Evolutionary conservation across 1,139 yeast genomes (phyloP).

Genomic region (Blastobotrys apis): DNA sequence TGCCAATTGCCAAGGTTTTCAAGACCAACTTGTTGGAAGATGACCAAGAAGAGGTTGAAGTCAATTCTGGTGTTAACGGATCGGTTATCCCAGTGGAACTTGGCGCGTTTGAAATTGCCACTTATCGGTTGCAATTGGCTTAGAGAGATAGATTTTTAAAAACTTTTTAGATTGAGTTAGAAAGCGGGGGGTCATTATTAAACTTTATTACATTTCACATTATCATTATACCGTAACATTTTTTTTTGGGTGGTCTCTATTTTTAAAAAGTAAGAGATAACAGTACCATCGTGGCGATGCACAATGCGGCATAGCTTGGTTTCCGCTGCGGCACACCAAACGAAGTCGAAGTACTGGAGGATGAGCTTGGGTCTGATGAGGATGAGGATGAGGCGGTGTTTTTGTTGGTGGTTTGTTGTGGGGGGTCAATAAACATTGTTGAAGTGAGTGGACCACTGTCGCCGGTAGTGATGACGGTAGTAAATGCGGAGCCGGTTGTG

Average conservation of each 20-base stretch:
- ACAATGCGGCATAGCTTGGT: not conserved
- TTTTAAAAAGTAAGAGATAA: not conserved
- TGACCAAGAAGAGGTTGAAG: constrained; percentile 42
- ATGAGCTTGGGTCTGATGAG: not conserved
- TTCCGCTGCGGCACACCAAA: no score
- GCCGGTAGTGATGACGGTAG: not conserved
- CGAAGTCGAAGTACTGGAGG: not conserved
- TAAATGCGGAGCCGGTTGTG: not conserved
- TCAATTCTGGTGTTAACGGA: constrained; percentile 28
- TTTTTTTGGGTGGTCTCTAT: not conserved
- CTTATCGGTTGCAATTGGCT: constrained; percentile 32
- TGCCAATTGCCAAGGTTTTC: constrained; percentile 43
- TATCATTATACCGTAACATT: not conserved
- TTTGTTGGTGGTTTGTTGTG: not conserved
- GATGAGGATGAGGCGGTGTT: not conserved
- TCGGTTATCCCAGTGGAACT: constrained; percentile 43
- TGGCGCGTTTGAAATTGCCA: constrained; percentile 76
- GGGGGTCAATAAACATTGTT: constrained; percentile 1
- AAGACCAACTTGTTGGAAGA: constrained; percentile 72
- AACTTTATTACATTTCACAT: no score
- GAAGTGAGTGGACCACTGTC: constrained; percentile 6
- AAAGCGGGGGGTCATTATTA: no score
- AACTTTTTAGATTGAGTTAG: no score
- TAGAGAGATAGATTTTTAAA: not conserved
- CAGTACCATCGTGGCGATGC: not conserved